Evolutionary conservation across 441 rosid species (phyloP), one percentile per base, ranked within the genome.

Genomic region (Bocquillonia castaneifolia): DNA sequence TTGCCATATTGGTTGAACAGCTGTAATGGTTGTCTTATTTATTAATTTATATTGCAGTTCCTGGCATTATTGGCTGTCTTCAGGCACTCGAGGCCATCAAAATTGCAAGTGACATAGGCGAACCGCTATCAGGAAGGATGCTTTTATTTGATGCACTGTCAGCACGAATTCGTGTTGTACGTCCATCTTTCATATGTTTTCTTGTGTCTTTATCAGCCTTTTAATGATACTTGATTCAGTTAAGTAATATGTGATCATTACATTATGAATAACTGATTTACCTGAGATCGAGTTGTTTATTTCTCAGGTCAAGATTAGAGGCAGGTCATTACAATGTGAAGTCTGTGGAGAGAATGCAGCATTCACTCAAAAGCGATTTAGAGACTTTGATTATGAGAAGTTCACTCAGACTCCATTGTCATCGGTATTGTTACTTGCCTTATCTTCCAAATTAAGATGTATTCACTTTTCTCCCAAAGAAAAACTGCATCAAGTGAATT

Each of bases 81-180:
- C 96, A 94, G 83, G 99, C 93, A 23, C 78, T 91, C 22, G 99
- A 94, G 79, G 93, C 96, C 63, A 81, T 91, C 58, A 94, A 94
- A 83, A 91, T 94, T 42, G 96, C 97, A 7, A 81, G 88, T 75
- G 79, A 68, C 71, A 73, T 91, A 69, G 99, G 99, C 22, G 99
- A 91, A 67, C 88, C 97, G 58, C 88, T 93, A 37, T 83, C 99
- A 15, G 92, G 82, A 72, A 77, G 92, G 76, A 91, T 94, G 91
- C 92, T 93, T 75, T 81, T 93, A 36, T 81, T 93, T 69, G 98
- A 93, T 83, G 97, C 98, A 26, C 72, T 93, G 68, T 85, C 90
- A 26, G 86, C 90, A 29, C 82, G 91, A 66, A 83, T 93, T 59
- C 94, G 97, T 32, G 73, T 84, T 64, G 99, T 93, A 86, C 39